Percentiles rank a stretch among this genome's conserved stretches.
phyloP scores from a whole-genome alignment of 1,284 basidiomycete genomes.

The Ustilago hordei region DNA sequence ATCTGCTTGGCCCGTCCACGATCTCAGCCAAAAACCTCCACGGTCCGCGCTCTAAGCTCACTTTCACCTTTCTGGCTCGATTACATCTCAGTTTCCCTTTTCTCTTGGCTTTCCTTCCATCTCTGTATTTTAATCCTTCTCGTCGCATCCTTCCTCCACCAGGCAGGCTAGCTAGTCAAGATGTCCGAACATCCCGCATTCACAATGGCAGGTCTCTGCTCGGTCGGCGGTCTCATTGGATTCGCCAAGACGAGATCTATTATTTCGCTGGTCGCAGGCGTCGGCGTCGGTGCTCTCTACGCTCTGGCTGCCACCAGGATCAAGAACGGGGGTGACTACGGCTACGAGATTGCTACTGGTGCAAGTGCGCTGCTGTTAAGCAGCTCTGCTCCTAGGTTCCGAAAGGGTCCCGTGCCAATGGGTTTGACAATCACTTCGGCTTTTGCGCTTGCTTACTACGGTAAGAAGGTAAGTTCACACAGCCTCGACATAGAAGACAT shows the following conservation, averaged over 20 bases:
- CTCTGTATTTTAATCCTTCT: background rate
- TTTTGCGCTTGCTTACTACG: slow-evolving; percentile 78
- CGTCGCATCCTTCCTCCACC: background rate
- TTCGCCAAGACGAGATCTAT: slow-evolving; percentile 56
- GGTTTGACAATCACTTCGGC: slow-evolving; percentile 77
- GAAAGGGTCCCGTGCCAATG: slow-evolving; percentile 82
- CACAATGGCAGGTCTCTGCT: slow-evolving; percentile 80
- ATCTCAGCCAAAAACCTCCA: background rate
- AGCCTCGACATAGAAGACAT: background rate
- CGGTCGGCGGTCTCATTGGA: slow-evolving; percentile 77
- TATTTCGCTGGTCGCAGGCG: slow-evolving; percentile 81
- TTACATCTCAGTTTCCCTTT: background rate
- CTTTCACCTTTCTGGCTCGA: background rate
- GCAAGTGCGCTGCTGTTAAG: slow-evolving; percentile 81
- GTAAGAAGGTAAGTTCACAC: slow-evolving; percentile 70
- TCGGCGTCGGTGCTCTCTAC: slow-evolving; percentile 79
- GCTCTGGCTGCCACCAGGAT: slow-evolving; percentile 72
- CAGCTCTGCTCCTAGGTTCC: slow-evolving; percentile 80
- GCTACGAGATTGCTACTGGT: slow-evolving; percentile 77
- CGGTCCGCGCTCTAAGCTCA: slow-evolving; percentile 12
- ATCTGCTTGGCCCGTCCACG: slow-evolving; percentile 7
- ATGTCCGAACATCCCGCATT: slow-evolving; percentile 86
- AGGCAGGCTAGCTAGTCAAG: background rate
- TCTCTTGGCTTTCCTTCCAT: slow-evolving; percentile 2
- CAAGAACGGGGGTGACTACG: slow-evolving; percentile 77